Conservation (phyloP, 2,329 filamentous ascomycete genomes). For the Fusarium sp. region DNA sequence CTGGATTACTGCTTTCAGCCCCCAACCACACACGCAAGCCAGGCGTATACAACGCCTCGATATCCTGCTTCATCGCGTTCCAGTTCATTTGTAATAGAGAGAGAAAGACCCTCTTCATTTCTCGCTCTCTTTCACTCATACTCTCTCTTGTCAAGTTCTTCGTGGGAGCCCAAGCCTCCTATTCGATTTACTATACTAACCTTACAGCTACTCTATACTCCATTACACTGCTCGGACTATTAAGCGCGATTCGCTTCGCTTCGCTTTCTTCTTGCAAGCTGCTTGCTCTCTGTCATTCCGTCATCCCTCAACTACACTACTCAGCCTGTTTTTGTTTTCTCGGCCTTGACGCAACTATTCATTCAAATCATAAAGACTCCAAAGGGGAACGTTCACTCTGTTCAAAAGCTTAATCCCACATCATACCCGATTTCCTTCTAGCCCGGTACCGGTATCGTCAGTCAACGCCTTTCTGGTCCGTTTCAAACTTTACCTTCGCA, state of each 20-base stretch:
- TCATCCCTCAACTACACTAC: constrained; percentile 15
- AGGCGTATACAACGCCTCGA: constrained; percentile 42
- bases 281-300: constrained; percentile 14
- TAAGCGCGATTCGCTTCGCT: constrained; percentile 4
- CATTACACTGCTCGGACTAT: neutral
- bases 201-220: constrained; percentile 6
- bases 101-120: constrained; percentile 23
- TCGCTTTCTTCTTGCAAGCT: constrained; percentile 5
- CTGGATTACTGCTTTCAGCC: constrained; percentile 42
- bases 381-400: constrained; percentile 4
- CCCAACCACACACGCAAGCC: constrained; percentile 48
- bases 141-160: constrained; percentile 23
- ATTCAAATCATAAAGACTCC: neutral
- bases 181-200: constrained; percentile 30
- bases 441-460: constrained; percentile 13
- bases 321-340: constrained; percentile 6
- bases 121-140: constrained; percentile 16
- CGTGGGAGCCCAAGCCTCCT: constrained; percentile 1
- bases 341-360: constrained; percentile 4
- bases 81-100: constrained; percentile 25
- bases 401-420: constrained; percentile 29
- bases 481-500: constrained; percentile 17
- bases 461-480: constrained; percentile 17
- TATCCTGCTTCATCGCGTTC: constrained; percentile 36
- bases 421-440: constrained; percentile 8